phyloP scores from a whole-genome alignment of 1,284 basidiomycete genomes.

The Apiotrichum sp. region DNA sequence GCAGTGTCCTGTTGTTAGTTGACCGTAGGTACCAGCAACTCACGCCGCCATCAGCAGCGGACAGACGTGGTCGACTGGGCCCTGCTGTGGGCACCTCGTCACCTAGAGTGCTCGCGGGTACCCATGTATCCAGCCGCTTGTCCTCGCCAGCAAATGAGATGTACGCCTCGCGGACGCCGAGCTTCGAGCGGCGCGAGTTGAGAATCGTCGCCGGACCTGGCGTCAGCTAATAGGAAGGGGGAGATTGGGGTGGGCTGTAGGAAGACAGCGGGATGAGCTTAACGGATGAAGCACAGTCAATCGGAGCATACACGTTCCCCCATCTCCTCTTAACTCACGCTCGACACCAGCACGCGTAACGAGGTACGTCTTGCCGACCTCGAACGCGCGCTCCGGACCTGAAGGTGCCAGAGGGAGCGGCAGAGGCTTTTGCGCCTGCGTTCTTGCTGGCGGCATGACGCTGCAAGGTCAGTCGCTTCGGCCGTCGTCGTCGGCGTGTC shows the following conservation, averaged over 20 bases:
- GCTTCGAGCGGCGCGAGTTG: conserved; percentile 18
- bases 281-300: too few relatives aligned
- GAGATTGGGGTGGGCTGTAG: too few relatives aligned
- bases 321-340: background rate
- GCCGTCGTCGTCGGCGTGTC: too few relatives aligned
- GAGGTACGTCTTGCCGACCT: conserved; percentile 15
- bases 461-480: too few relatives aligned
- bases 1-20: too few relatives aligned
- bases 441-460: too few relatives aligned
- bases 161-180: conserved; percentile 29
- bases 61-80: conserved; percentile 2
- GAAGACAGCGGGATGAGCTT: too few relatives aligned
- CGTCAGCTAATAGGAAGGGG: background rate
- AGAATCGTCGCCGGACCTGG: conserved; percentile 26
- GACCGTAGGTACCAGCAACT: too few relatives aligned
- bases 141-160: conserved; percentile 49
- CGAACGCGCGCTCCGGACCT: conserved; percentile 2
- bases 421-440: background rate
- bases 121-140: conserved; percentile 72
- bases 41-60: too few relatives aligned
- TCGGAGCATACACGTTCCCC: too few relatives aligned
- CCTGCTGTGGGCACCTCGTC: conserved; percentile 14
- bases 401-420: too few relatives aligned
- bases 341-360: conserved; percentile 12
- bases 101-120: conserved; percentile 47